These are phyloP conservation scores for Paramecium caudatum DNA, from an alignment of 73 alveolate genomes.

Conservation along the genomic window DNA sequence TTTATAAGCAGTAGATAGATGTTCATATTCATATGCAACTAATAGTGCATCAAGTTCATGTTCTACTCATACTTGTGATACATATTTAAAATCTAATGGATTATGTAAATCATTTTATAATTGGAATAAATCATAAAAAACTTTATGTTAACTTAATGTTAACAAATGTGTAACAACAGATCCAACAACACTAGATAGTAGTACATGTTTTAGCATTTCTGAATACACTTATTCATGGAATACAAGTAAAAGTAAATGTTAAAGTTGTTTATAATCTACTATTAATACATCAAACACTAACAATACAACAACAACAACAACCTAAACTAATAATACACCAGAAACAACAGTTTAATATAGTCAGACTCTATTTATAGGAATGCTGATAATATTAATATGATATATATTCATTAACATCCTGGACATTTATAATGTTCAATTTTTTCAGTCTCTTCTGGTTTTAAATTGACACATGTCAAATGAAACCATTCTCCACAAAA, in stretches of 20 bases:
- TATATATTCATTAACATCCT: conserved; percentile 60
- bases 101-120: background rate
- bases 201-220: background rate
- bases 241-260: background rate
- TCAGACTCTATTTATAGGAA: no score
- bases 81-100: background rate
- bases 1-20: background rate
- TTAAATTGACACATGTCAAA: conserved; percentile 90
- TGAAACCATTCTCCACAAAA: conserved; percentile 92
- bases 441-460: conserved; percentile 82
- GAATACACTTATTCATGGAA: conserved; percentile 25
- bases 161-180: background rate
- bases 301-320: background rate
- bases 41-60: background rate
- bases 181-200: background rate
- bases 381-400: no score
- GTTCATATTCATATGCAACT: background rate
- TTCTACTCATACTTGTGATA: conserved; percentile 23
- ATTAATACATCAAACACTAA: no score
- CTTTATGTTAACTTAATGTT: background rate
- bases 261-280: background rate
- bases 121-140: background rate
- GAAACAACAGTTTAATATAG: no score
- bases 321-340: no score
- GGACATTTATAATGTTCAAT: conserved; percentile 72